These are phyloP conservation scores for Zasmidium angulare DNA, from an alignment of 2,329 filamentous ascomycete genomes.

Conservation along the genomic window DNA sequence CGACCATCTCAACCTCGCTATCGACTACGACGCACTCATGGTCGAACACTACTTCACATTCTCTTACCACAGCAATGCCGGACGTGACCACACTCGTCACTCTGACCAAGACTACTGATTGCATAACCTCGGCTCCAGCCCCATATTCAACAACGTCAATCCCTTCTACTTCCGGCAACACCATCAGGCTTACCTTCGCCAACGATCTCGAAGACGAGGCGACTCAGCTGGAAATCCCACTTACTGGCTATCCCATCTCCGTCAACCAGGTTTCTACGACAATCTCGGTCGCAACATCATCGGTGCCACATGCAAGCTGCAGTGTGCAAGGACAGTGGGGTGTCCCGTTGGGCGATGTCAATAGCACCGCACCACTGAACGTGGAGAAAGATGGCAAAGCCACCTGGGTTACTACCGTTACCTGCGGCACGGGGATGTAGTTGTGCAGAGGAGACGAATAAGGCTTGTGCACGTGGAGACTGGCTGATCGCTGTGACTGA, in stretches of 20 bases:
- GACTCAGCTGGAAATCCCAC: background rate
- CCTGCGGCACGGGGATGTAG: background rate
- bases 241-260: background rate
- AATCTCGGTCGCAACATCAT: background rate
- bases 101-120: background rate
- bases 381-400: background rate
- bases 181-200: background rate
- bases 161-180: background rate
- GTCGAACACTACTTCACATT: background rate
- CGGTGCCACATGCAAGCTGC: background rate
- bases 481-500: too few species aligned
- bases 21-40: background rate
- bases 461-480: too few species aligned
- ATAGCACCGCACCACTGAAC: background rate
- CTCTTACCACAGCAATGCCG: background rate
- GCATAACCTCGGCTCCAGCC: too few species aligned
- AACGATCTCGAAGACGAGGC: background rate
- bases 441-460: too few species aligned
- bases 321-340: background rate
- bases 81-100: background rate
- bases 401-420: background rate
- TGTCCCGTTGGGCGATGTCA: background rate
- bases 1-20: background rate
- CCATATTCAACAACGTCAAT: too few species aligned
- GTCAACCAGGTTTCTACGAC: background rate